Percentiles rank a stretch among this genome's conserved stretches.
Conservation (phyloP, 2,329 filamentous ascomycete species). For the Blumeria hordei region DNA sequence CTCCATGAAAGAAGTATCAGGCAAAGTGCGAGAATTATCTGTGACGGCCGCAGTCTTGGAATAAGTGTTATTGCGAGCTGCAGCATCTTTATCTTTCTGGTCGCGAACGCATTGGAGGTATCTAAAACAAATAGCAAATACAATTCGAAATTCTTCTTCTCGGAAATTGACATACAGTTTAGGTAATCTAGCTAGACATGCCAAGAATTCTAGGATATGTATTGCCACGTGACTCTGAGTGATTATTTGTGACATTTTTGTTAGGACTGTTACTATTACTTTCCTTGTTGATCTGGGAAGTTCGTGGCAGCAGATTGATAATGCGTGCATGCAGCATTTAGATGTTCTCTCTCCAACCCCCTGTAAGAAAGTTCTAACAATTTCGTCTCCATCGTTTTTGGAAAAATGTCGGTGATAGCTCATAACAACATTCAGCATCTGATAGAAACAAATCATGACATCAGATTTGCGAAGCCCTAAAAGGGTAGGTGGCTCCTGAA, state of each 20-base stretch:
- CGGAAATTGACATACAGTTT: conserved; percentile 72
- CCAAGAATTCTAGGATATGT: conserved; percentile 90
- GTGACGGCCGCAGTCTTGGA: conserved; percentile 8
- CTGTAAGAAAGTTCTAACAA: conserved; percentile 65
- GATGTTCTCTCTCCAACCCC: conserved; percentile 76
- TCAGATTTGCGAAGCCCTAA: conserved; percentile 68
- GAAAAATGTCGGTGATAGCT: conserved; percentile 74
- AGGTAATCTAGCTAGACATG: conserved; percentile 61
- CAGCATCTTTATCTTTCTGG: conserved; percentile 19
- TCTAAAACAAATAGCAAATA: conserved; percentile 86
- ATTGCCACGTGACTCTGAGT: conserved; percentile 79
- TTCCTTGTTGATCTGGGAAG: conserved; percentile 71
- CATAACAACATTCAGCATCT: conserved; percentile 65
- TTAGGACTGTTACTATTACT: conserved; percentile 60
- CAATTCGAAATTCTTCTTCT: conserved; percentile 75
- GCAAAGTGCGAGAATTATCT: conserved; percentile 15
- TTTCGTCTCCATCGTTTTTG: conserved; percentile 69
- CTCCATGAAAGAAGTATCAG: conserved; percentile 20
- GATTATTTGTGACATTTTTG: conserved; percentile 89
- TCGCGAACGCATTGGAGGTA: conserved; percentile 79
- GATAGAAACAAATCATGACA: conserved; percentile 70
- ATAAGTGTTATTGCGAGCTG: conserved; percentile 16
- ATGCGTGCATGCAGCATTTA: conserved; percentile 79
- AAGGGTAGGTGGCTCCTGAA: conserved; percentile 58
- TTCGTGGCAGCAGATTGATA: conserved; percentile 89